Evolutionary conservation across 208 protist species (phyloP), one percentile per base, ranked within the genome.

Genomic region (Leishmania mexicana): DNA sequence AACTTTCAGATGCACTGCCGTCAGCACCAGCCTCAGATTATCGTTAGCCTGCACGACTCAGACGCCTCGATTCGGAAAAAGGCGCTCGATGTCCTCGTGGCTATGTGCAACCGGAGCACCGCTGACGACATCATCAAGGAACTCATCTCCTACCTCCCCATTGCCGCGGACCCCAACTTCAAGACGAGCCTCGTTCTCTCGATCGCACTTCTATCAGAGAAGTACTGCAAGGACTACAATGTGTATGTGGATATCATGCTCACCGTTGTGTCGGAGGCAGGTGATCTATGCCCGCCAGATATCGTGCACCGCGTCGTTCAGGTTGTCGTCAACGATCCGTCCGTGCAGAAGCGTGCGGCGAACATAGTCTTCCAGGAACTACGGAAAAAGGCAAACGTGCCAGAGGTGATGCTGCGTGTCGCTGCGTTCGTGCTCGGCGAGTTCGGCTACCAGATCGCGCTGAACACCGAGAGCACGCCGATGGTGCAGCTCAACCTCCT

Each of bases 41-140:
- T 98, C 75, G 92, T 96, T 35, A 91, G 95, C 24, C 87, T 99
- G 73, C 95, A 98, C 82, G 99, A 99, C 85, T 71, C 92, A 28
- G 99, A 99, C 91, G 97, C 99, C 62, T 99, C 96, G 40, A 99
- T 99, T 76, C 97, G 99, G 40, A 93, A 96, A 45, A 96, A 99
- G 77, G 99, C 99, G 31, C 89, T 99, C 8, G 98, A 99, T 84
- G 94, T 99, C 38, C 87, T 99, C 13, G 99, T 99, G 83, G 91
- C 88, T 65, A 99, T 99, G 94, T 99, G 99, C 93, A 98, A 99
- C 87, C 79, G 88, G 7, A 81, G 83, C 40, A 99, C 97, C 81
- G 87, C 92, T 51, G 90, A 93, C 45, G 89, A 97, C 70, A 99
- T 99, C 58, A 97, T 99, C 65, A 87, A 91, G 47, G 96, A 99